A percentile compares a stretch with the other conserved stretches of the same genome.
phyloP scores from a whole-genome alignment of 306 rosid genomes.

The Pyrus pyrifolia region DNA sequence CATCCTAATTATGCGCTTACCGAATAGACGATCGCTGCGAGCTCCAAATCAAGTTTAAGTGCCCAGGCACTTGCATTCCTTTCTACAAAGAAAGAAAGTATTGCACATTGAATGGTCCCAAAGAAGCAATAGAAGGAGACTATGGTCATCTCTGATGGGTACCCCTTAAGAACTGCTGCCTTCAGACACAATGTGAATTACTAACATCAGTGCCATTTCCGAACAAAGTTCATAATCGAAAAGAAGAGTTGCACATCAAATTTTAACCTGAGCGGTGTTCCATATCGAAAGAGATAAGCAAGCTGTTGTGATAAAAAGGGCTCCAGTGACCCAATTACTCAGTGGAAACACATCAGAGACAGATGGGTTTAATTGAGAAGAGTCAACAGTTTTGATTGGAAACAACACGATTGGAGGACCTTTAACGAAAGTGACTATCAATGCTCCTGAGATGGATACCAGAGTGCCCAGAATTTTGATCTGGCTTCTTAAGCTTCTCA shows the following conservation, averaged over 20 bases:
- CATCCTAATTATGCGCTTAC: conserved; percentile 27
- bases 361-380: not conserved
- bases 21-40: conserved; percentile 43
- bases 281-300: conserved; percentile 32
- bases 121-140: conserved; percentile 54
- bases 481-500: conserved; percentile 20
- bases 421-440: conserved; percentile 39
- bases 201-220: conserved; percentile 18
- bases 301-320: conserved; percentile 41
- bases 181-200: conserved; percentile 9
- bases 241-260: not conserved
- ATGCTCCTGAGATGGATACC: conserved; percentile 41
- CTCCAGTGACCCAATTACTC: conserved; percentile 53
- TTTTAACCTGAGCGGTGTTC: conserved; percentile 45
- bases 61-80: conserved; percentile 46
- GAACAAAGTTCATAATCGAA: not conserved
- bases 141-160: conserved; percentile 52
- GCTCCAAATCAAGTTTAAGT: conserved; percentile 37
- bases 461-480: conserved; percentile 42
- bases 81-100: conserved; percentile 36
- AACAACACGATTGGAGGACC: conserved; percentile 30
- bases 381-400: not conserved
- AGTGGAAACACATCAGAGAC: conserved; percentile 1
- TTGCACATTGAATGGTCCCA: conserved; percentile 57
- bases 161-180: conserved; percentile 56